Evolutionary conservation across 495 filamentous ascomycete species (phyloP).

Genomic region (Trichoderma erinaceum): DNA sequence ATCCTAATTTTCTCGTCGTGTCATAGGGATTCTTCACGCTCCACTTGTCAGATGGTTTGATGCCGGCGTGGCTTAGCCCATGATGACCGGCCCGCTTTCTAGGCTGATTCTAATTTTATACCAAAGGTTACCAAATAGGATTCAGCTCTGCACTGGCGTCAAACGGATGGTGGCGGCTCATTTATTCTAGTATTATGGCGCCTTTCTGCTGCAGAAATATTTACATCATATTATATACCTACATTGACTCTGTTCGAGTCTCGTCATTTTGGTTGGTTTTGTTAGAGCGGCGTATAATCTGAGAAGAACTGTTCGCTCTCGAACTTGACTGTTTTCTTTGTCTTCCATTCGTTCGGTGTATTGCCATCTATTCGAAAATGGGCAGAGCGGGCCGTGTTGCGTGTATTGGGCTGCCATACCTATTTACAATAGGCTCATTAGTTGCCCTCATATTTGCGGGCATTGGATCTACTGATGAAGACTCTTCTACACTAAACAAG

Average conservation of each 20-base stretch:
- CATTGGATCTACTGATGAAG: background rate
- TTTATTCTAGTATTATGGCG: background rate
- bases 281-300: background rate
- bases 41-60: background rate
- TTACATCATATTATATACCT: background rate
- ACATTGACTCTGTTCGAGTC: background rate
- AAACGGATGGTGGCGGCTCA: background rate
- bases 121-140: background rate
- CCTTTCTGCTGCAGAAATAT: background rate
- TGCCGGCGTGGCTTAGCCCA: slow-evolving; percentile 5
- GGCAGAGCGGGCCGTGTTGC: background rate
- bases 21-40: background rate
- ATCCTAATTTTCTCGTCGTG: background rate
- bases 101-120: slow-evolving; percentile 4
- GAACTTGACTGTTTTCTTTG: background rate
- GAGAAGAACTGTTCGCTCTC: background rate
- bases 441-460: background rate
- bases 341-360: background rate
- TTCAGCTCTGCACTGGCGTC: background rate
- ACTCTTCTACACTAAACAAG: background rate
- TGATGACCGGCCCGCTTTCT: slow-evolving; percentile 10
- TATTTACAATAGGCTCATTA: background rate
- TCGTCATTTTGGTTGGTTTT: background rate
- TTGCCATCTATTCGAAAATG: background rate
- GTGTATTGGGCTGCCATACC: background rate